Percentiles rank a stretch among this genome's conserved stretches.
These are phyloP conservation scores for Spathaspora girioi DNA, from an alignment of 805 yeast species.

Conservation along the genomic window DNA sequence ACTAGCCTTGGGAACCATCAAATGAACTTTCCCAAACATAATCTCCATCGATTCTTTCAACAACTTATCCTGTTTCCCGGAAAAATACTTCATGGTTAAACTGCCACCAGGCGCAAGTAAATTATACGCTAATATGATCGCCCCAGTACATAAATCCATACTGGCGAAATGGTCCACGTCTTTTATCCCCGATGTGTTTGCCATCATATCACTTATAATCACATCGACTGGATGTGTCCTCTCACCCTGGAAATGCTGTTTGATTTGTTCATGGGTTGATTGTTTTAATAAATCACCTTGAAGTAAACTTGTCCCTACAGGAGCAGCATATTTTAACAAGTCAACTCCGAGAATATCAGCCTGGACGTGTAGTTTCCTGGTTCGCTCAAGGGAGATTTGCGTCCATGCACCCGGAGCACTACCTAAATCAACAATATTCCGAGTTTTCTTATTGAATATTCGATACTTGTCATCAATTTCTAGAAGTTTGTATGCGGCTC, in stretches of 20 bases:
- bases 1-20: slow-evolving; percentile 80
- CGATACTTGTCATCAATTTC: slow-evolving; percentile 67
- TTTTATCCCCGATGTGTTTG: slow-evolving; percentile 81
- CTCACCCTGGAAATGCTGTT: slow-evolving; percentile 39
- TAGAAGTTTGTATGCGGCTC: slow-evolving; percentile 87
- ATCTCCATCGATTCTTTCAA: slow-evolving; percentile 57
- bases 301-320: slow-evolving; percentile 29
- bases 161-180: slow-evolving; percentile 80
- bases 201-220: slow-evolving; percentile 83
- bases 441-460: slow-evolving; percentile 49
- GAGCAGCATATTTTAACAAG: slow-evolving; percentile 22
- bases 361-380: slow-evolving; percentile 37
- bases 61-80: slow-evolving; percentile 72
- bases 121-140: slow-evolving; percentile 69
- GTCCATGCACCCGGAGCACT: slow-evolving; percentile 97
- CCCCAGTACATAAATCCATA: slow-evolving; percentile 92
- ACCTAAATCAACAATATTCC: slow-evolving; percentile 79
- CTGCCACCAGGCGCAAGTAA: slow-evolving; percentile 67
- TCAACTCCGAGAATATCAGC: slow-evolving; percentile 68
- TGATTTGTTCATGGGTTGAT: slow-evolving; percentile 54
- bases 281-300: slow-evolving; percentile 38
- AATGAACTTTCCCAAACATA: slow-evolving; percentile 59
- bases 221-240: slow-evolving; percentile 22
- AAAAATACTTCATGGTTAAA: slow-evolving; percentile 78
- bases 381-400: slow-evolving; percentile 64